Conservation (phyloP, 1,139 yeast genomes). For the Taphrina pruni region DNA sequence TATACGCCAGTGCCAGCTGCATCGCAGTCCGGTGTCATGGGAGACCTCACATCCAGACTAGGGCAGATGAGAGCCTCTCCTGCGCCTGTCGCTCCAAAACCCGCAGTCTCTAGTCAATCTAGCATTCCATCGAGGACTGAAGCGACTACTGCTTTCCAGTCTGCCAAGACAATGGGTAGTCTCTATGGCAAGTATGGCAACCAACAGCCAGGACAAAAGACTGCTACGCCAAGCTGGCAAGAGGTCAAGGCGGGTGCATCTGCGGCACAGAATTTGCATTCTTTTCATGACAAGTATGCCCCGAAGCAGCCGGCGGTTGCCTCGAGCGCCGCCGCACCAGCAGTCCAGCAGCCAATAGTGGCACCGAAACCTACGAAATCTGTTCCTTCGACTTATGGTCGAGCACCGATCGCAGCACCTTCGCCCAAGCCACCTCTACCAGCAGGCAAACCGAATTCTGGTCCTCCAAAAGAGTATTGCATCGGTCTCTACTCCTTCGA, state of each 20-base stretch:
- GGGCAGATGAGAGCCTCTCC: conserved; percentile 5
- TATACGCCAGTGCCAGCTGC: conserved; percentile 24
- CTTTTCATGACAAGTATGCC: conserved; percentile 31
- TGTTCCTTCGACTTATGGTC: conserved; percentile 11
- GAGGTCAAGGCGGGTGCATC: conserved; percentile 40
- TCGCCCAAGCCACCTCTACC: conserved; percentile 24
- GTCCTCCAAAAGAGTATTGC: conserved; percentile 24
- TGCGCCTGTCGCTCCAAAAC: conserved; percentile 15
- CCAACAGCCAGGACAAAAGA: conserved; percentile 22
- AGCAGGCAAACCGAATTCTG: conserved; percentile 12
- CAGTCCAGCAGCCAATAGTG: conserved; percentile 3
- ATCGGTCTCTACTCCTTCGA: conserved; percentile 30
- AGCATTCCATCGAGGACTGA: conserved; percentile 20
- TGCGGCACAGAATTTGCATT: conserved; percentile 34
- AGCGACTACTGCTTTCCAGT: conserved; percentile 21
- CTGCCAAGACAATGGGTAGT: conserved; percentile 25
- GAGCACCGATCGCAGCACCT: conserved; percentile 5
- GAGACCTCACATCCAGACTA: conserved; percentile 18
- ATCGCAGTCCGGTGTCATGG: not conserved
- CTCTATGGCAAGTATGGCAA: conserved; percentile 36
- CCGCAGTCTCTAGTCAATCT: not conserved
- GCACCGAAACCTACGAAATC: conserved; percentile 21
- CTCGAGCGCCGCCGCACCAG: not conserved
- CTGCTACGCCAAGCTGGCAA: conserved; percentile 32
- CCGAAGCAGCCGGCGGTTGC: conserved; percentile 11